Conservation (phyloP, 768 basidiomycete species). For the Hydnum rufescens region DNA sequence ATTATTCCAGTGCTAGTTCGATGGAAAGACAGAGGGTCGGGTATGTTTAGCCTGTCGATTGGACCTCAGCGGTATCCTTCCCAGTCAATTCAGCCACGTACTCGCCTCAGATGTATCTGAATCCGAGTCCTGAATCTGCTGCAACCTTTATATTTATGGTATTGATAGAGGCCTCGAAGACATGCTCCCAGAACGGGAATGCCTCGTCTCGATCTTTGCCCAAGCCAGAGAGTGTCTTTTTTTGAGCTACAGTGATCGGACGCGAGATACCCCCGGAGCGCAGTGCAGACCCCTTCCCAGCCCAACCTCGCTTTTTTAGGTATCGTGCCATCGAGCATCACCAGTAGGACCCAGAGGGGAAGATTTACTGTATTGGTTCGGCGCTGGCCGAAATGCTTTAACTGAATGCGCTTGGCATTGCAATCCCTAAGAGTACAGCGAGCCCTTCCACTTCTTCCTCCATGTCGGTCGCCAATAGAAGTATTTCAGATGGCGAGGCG, state of each 20-base stretch:
- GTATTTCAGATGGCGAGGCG: no score
- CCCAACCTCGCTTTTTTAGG: constrained; percentile 71
- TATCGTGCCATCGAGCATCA: constrained; percentile 42
- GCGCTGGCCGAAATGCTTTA: no score
- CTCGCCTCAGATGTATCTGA: constrained; percentile 17
- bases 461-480: no score
- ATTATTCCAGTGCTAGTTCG: constrained; percentile 60
- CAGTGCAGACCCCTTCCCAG: constrained; percentile 70
- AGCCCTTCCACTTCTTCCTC: no score
- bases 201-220: constrained; percentile 91
- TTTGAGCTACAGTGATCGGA: constrained; percentile 63
- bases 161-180: constrained; percentile 67
- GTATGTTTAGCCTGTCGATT: constrained; percentile 1
- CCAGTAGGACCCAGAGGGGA: no score
- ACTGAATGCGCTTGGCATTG: no score
- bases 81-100: constrained; percentile 1
- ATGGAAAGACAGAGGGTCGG: constrained; percentile 18
- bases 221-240: constrained; percentile 67
- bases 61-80: neutral
- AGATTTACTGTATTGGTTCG: no score
- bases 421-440: no score
- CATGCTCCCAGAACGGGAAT: constrained; percentile 94
- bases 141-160: constrained; percentile 55
- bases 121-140: constrained; percentile 29
- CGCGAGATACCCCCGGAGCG: constrained; percentile 52